Conservation (phyloP, 2,329 filamentous ascomycete genomes). For the Ciborinia camelliae region DNA sequence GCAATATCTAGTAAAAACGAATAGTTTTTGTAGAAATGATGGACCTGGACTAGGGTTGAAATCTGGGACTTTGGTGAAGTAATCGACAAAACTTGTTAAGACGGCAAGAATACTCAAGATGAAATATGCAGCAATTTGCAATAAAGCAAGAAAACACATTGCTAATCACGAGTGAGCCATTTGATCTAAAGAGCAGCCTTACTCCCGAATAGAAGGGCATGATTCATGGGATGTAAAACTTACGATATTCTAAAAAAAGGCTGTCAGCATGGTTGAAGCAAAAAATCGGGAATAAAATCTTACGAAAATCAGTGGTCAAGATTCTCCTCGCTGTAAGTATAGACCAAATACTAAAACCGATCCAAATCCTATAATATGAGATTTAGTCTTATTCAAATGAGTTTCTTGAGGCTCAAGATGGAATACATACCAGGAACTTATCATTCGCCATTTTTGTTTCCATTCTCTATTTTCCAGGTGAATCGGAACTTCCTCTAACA, state of each 20-base stretch:
- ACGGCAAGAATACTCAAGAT: conserved; percentile 22
- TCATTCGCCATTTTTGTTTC: conserved; percentile 10
- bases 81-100: conserved; percentile 21
- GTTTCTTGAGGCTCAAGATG: neutral
- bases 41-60: neutral
- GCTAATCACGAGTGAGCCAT: conserved; percentile 31
- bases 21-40: neutral
- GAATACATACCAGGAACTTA: conserved; percentile 7
- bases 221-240: neutral
- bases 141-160: conserved; percentile 30
- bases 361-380: conserved; percentile 8
- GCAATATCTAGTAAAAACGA: conserved; percentile 7
- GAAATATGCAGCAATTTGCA: conserved; percentile 30
- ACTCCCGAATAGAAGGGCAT: neutral
- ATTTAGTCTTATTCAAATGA: neutral
- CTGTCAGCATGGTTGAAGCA: neutral
- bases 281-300: conserved; percentile 18
- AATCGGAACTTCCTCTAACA: neutral
- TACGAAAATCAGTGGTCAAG: conserved; percentile 32
- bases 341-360: conserved; percentile 11
- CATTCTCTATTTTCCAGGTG: neutral
- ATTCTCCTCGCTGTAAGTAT: conserved; percentile 24
- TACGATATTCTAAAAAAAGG: conserved; percentile 4
- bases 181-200: neutral
- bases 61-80: conserved; percentile 13